A percentile compares a stretch with the other conserved stretches of the same genome.
These are phyloP conservation scores for Eucalyptus paniculata DNA, from an alignment of 345 rosid species.

Conservation along the genomic window DNA sequence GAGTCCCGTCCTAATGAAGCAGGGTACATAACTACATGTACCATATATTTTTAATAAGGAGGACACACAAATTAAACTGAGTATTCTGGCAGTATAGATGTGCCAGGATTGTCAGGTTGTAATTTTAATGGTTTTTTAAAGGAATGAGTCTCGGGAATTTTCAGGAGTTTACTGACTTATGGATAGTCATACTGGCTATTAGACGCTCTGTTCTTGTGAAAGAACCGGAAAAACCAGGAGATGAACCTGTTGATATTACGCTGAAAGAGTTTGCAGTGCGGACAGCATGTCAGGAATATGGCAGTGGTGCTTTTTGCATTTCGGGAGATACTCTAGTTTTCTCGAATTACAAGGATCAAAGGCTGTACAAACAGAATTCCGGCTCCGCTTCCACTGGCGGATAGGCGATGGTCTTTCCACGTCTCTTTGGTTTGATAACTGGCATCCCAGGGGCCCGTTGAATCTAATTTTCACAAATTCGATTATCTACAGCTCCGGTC, in stretches of 20 bases:
- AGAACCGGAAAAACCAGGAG: slow-evolving; percentile 42
- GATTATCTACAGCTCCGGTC: too few species aligned
- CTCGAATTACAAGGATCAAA: slow-evolving; percentile 85
- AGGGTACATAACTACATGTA: slow-evolving; percentile 18
- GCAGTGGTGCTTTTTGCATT: slow-evolving; percentile 84
- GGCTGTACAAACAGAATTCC: too few species aligned
- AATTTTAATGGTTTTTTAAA: not conserved
- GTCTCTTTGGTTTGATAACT: too few species aligned
- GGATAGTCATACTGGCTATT: not conserved
- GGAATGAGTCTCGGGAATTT: not conserved
- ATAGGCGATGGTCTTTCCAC: too few species aligned
- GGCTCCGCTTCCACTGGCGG: too few species aligned
- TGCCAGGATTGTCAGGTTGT: not conserved
- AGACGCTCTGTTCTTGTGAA: slow-evolving; percentile 70
- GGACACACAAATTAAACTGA: not conserved
- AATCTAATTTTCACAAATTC: too few species aligned
- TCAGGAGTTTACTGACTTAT: not conserved
- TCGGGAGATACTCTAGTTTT: slow-evolving; percentile 48
- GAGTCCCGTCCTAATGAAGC: slow-evolving; percentile 88
- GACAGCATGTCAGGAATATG: slow-evolving; percentile 75
- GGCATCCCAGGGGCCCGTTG: too few species aligned
- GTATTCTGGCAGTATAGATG: not conserved
- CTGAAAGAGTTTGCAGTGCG: slow-evolving; percentile 70
- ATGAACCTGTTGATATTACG: slow-evolving; percentile 34
- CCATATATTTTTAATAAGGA: not conserved